Evolutionary conservation across 2,329 filamentous ascomycete genomes (phyloP).

Genomic region (Cercospora zeae-maydis): DNA sequence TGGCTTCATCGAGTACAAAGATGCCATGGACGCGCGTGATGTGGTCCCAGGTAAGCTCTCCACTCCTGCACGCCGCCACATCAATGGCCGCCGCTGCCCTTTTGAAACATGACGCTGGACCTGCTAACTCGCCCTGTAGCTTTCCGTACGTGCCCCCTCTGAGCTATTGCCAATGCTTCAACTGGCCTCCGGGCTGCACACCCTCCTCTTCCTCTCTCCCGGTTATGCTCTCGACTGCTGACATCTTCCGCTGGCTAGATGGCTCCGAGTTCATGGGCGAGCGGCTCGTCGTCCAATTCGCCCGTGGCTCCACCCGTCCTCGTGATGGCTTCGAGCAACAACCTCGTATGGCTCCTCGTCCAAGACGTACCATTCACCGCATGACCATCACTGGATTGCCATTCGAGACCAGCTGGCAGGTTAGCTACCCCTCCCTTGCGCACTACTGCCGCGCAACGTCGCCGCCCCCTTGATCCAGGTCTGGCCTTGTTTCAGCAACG

Average conservation of each 20-base stretch:
- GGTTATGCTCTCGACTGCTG: constrained; percentile 31
- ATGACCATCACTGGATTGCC: constrained; percentile 98
- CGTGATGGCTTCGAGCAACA: constrained; percentile 61
- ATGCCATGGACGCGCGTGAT: constrained; percentile 95
- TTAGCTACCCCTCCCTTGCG: constrained; percentile 58
- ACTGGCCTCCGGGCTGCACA: constrained; percentile 18
- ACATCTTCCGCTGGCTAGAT: constrained; percentile 56
- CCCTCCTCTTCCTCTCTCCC: constrained; percentile 8
- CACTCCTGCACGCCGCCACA: constrained; percentile 13
- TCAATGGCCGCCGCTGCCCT: constrained; percentile 12
- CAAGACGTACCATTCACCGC: constrained; percentile 88
- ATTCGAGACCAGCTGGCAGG: constrained; percentile 99
- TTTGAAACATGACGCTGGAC: constrained; percentile 21
- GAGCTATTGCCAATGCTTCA: constrained; percentile 11
- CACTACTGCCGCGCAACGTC: background rate
- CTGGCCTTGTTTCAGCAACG: constrained; percentile 1
- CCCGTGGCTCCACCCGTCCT: constrained; percentile 71
- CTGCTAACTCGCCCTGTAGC: constrained; percentile 39
- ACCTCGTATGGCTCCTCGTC: constrained; percentile 70
- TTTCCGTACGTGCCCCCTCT: constrained; percentile 49
- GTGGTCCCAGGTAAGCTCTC: constrained; percentile 82
- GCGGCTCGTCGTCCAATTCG: constrained; percentile 96
- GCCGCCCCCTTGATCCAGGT: background rate
- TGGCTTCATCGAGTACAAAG: constrained; percentile 99
- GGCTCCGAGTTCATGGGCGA: constrained; percentile 98